These are phyloP conservation scores for Cryphonectria carpinicola DNA, from an alignment of 2,329 filamentous ascomycete species.

Conservation along the genomic window DNA sequence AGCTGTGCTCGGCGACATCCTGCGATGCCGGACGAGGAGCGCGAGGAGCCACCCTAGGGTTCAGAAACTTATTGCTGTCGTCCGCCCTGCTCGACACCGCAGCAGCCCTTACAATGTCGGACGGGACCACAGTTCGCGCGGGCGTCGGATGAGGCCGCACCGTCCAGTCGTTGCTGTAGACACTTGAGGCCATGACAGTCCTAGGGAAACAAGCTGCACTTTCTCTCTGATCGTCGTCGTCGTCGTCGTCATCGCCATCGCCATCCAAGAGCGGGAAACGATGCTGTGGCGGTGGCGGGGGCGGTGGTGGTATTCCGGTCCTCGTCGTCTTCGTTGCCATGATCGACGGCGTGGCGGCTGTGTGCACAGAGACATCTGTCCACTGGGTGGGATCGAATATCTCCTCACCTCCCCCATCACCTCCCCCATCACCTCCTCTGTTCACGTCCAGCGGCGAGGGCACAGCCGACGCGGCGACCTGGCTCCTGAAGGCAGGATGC, in stretches of 20 bases:
- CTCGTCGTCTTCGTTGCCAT: background rate
- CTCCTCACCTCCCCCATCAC: background rate
- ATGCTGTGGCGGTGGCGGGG: background rate
- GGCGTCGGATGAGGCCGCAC: slow-evolving; percentile 15
- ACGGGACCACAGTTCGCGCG: background rate
- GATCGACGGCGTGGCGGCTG: background rate
- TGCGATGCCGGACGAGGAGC: background rate
- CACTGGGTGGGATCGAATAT: slow-evolving; percentile 1
- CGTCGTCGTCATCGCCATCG: background rate
- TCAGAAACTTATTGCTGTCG: background rate
- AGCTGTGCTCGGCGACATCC: background rate
- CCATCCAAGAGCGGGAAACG: background rate
- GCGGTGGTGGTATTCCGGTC: background rate
- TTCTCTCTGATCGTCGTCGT: background rate
- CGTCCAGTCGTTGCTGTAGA: slow-evolving; percentile 21
- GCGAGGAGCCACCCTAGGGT: background rate
- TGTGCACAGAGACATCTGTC: slow-evolving; percentile 12
- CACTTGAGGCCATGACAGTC: slow-evolving; percentile 12
- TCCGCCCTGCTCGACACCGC: background rate
- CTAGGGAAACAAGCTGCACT: background rate
- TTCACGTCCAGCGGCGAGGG: slow-evolving; percentile 12
- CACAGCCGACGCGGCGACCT: slow-evolving; percentile 19
- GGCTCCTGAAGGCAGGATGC: slow-evolving; percentile 22
- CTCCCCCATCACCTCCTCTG: background rate
- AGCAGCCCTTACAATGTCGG: background rate